Percentiles rank a stretch among this genome's conserved stretches.
phyloP scores from a whole-genome alignment of 1,284 basidiomycete species.

The Leccinum pachyderme region DNA sequence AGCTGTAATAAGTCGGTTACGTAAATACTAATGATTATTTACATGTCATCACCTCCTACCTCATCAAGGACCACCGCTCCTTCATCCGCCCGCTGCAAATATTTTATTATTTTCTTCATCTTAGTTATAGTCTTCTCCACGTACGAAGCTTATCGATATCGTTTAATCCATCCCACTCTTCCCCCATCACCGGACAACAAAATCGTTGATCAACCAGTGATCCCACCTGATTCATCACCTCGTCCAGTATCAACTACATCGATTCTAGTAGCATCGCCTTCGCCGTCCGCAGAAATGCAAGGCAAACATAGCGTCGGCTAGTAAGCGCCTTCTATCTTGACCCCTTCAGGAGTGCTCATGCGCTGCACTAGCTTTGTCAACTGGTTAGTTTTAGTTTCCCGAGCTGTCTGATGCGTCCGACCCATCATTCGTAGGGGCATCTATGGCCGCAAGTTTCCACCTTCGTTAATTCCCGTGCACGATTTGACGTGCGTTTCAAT shows the following conservation, averaged over 20 bases:
- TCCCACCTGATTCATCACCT: conserved; percentile 5
- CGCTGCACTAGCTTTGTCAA: conserved; percentile 61
- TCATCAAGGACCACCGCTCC: conserved; percentile 5
- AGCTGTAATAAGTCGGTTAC: background rate
- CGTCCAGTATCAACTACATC: conserved; percentile 10
- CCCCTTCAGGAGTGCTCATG: conserved; percentile 8
- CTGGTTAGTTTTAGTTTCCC: conserved; percentile 46
- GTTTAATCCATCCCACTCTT: conserved; percentile 6
- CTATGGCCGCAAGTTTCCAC: conserved; percentile 86
- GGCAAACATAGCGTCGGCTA: conserved; percentile 78
- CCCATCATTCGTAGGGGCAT: conserved; percentile 70
- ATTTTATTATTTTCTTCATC: conserved; percentile 22
- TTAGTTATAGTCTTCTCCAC: conserved; percentile 16
- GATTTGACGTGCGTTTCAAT: conserved; percentile 75
- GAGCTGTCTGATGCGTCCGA: conserved; percentile 1
- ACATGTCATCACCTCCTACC: conserved; percentile 19
- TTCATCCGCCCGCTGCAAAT: conserved; percentile 12
- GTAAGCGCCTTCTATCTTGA: conserved; percentile 44
- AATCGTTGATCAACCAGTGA: conserved; percentile 14
- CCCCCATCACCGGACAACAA: conserved; percentile 13
- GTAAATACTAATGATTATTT: conserved; percentile 4
- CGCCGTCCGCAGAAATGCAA: conserved; percentile 23
- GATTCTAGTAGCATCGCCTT: conserved; percentile 7
- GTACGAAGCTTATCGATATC: conserved; percentile 19
- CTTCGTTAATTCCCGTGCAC: conserved; percentile 74